These are phyloP conservation scores for Aspergillus japonicus DNA, from an alignment of 2,329 filamentous ascomycete genomes.

Conservation along the genomic window DNA sequence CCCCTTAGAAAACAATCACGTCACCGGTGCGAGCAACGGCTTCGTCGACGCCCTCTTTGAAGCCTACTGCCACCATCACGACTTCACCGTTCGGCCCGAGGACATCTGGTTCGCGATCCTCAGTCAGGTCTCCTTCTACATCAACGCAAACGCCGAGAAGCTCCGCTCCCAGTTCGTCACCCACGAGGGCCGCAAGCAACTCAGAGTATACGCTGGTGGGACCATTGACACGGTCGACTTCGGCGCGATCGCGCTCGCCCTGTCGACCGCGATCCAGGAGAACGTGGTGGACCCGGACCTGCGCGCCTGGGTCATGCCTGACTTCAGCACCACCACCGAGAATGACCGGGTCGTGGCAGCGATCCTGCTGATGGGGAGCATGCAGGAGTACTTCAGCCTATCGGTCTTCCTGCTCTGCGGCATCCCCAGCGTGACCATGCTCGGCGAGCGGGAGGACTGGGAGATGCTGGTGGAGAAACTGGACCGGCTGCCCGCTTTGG, in stretches of 20 bases:
- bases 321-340: conserved; percentile 52
- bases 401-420: conserved; percentile 40
- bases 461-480: conserved; percentile 43
- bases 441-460: conserved; percentile 52
- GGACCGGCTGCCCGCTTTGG: conserved; percentile 46
- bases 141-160: conserved; percentile 50
- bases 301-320: conserved; percentile 51
- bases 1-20: background rate
- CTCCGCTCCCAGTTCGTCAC: conserved; percentile 45
- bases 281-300: conserved; percentile 46
- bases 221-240: conserved; percentile 16
- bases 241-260: conserved; percentile 33
- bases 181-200: conserved; percentile 45
- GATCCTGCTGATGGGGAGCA: conserved; percentile 53
- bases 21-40: conserved; percentile 4
- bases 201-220: conserved; percentile 28
- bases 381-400: conserved; percentile 53
- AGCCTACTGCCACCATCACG: conserved; percentile 35
- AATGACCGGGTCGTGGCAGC: conserved; percentile 46
- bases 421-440: conserved; percentile 53
- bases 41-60: conserved; percentile 11
- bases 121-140: conserved; percentile 47
- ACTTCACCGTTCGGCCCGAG: conserved; percentile 52
- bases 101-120: conserved; percentile 56
- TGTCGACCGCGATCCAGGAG: conserved; percentile 42